Percentiles rank a stretch among this genome's conserved stretches.
Evolutionary conservation across 176 grass and related monocot genomes (phyloP).

Genomic region (Puccinellia tenuiflora): DNA sequence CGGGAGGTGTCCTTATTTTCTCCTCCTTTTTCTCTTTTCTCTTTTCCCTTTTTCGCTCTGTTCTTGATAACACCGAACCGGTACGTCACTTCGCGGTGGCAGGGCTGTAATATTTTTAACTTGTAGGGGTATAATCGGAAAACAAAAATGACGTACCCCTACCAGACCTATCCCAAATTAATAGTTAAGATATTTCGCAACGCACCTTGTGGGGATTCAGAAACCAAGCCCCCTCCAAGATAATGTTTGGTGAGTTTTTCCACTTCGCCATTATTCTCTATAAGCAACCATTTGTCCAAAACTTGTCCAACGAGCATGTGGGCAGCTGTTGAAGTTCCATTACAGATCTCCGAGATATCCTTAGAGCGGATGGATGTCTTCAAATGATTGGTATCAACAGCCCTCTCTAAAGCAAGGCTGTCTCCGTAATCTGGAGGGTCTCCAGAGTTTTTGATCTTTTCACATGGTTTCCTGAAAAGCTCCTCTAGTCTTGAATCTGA

Average conservation of each 20-base stretch:
- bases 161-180: no score
- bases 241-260: slow-evolving; percentile 24
- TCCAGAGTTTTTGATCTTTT: neutral
- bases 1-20: no score
- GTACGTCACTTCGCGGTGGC: no score
- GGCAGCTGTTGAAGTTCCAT: slow-evolving; percentile 50
- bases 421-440: neutral
- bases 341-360: slow-evolving; percentile 33
- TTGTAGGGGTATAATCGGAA: no score
- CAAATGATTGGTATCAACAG: neutral
- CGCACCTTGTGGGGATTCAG: neutral
- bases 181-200: no score
- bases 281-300: slow-evolving; percentile 40
- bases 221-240: slow-evolving; percentile 31
- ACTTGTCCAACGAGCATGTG: slow-evolving; percentile 48
- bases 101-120: no score
- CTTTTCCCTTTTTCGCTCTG: no score
- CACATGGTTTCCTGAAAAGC: neutral
- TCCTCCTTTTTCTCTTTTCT: no score
- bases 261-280: slow-evolving; percentile 24
- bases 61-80: no score
- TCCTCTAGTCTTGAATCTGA: neutral
- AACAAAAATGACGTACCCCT: no score
- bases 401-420: neutral
- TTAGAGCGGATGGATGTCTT: slow-evolving; percentile 4